Evolutionary conservation across 495 filamentous ascomycete genomes (phyloP).

Genomic region (Schizothecium vesticola): DNA sequence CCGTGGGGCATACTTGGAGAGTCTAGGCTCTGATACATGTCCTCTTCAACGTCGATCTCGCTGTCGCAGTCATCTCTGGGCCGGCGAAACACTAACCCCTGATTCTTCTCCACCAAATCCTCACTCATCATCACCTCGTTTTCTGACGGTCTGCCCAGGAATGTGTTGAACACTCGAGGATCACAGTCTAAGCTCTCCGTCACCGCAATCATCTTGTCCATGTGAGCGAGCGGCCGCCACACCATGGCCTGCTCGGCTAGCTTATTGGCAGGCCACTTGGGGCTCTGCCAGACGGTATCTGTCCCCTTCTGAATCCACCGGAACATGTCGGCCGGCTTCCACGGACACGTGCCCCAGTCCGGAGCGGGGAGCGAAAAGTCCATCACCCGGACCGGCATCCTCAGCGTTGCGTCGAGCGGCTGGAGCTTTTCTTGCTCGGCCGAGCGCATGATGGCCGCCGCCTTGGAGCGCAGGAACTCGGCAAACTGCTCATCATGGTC

Average conservation of each 20-base stretch:
- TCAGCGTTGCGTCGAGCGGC: constrained; percentile 50
- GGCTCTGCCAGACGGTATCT: constrained; percentile 19
- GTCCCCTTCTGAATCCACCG: constrained; percentile 26
- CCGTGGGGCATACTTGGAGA: not conserved
- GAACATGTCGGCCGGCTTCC: constrained; percentile 23
- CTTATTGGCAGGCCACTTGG: constrained; percentile 39
- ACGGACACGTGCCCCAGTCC: constrained; percentile 47
- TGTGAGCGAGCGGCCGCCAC: constrained; percentile 42
- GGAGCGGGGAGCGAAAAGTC: constrained; percentile 53
- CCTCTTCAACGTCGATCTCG: constrained; percentile 38
- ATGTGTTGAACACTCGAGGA: constrained; percentile 4
- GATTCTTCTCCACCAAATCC: constrained; percentile 47
- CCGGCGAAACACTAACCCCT: constrained; percentile 48
- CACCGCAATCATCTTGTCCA: constrained; percentile 26
- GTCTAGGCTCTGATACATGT: not conserved
- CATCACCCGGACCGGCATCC: constrained; percentile 54
- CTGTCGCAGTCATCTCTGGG: constrained; percentile 44
- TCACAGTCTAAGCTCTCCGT: constrained; percentile 33
- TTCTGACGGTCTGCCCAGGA: constrained; percentile 21
- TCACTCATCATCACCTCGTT: constrained; percentile 32
- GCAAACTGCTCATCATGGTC: constrained; percentile 38
- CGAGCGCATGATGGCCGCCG: constrained; percentile 33
- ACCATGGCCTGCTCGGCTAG: constrained; percentile 40
- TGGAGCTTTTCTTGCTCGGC: constrained; percentile 60
- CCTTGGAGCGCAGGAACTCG: constrained; percentile 42